phyloP scores from a whole-genome alignment of 179 eudicot genomes.

The Sideroxylon spinosum region DNA sequence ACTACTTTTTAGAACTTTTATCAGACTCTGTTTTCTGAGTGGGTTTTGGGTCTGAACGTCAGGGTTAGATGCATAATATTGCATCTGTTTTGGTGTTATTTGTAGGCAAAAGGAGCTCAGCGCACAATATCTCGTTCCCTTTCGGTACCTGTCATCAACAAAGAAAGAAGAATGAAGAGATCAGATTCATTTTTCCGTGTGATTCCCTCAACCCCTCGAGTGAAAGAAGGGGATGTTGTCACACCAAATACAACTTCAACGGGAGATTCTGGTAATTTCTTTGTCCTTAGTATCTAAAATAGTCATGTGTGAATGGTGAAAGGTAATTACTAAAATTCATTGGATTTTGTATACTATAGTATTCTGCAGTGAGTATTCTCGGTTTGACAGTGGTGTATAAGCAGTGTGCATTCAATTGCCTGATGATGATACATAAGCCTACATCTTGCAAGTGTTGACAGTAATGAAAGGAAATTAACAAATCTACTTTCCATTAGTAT shows the following conservation, averaged over 20 bases:
- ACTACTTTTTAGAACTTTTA: not conserved
- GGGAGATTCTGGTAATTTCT: constrained; percentile 50
- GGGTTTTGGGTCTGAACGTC: constrained; percentile 5
- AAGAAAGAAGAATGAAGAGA: constrained; percentile 51
- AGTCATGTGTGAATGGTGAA: not conserved
- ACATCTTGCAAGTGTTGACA: constrained; percentile 4
- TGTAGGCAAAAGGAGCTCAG: constrained; percentile 50
- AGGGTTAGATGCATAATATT: constrained; percentile 4
- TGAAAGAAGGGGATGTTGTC: constrained; percentile 39
- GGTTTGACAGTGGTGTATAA: not conserved
- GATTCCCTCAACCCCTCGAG: constrained; percentile 72
- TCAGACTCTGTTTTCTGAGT: too few species aligned
- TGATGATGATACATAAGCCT: not conserved
- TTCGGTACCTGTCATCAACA: constrained; percentile 66
- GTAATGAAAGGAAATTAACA: not conserved
- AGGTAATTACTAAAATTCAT: not conserved
- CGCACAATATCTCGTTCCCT: constrained; percentile 54
- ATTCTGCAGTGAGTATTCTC: not conserved
- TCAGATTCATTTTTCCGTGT: constrained; percentile 67
- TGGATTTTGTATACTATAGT: not conserved
- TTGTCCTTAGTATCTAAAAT: constrained; percentile 14
- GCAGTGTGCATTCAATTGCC: not conserved
- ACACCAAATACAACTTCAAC: constrained; percentile 29
- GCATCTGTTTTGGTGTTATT: constrained; percentile 16
- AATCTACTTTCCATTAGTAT: not conserved